A percentile compares a stretch with the other conserved stretches of the same genome.
phyloP scores from a whole-genome alignment of 192 early-diverging fungal species.

The Coemansia sp. region DNA sequence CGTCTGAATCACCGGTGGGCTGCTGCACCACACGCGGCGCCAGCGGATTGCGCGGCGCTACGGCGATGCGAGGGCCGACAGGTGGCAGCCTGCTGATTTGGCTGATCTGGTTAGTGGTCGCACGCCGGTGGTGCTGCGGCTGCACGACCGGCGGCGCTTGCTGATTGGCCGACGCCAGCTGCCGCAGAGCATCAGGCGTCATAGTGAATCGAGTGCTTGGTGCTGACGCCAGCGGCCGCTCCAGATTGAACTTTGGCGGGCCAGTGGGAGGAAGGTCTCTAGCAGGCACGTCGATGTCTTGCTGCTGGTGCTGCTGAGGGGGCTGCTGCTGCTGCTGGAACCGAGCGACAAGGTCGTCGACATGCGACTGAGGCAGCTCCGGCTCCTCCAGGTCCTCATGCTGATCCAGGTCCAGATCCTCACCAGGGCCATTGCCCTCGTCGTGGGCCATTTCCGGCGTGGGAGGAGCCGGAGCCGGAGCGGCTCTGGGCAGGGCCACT shows the following conservation, averaged over 20 bases:
- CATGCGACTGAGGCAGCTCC: neutral
- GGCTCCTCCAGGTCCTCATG: neutral
- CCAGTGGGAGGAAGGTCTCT: neutral
- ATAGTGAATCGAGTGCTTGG: conserved; percentile 31
- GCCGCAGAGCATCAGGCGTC: conserved; percentile 51
- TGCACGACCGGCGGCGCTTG: conserved; percentile 2
- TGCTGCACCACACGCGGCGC: neutral
- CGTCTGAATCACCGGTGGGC: conserved; percentile 8
- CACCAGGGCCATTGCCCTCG: neutral
- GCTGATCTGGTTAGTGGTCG: neutral
- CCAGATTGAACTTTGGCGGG: neutral
- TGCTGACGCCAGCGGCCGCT: neutral
- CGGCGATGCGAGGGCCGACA: conserved; percentile 29
- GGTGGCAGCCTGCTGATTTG: conserved; percentile 28
- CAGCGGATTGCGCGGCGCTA: neutral
- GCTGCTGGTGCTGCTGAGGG: neutral
- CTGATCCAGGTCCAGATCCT: neutral
- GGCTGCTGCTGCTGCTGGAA: neutral
- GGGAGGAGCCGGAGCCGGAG: neutral
- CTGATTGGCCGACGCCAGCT: conserved; percentile 25
- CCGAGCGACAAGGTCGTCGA: neutral
- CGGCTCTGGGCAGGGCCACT: conserved; percentile 31
- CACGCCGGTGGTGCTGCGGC: conserved; percentile 5
- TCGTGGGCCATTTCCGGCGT: neutral
- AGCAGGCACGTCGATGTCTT: neutral